Evolutionary conservation across 768 basidiomycete genomes (phyloP), one percentile per base, ranked within the genome.

Genomic region (Gymnopilus junonius): DNA sequence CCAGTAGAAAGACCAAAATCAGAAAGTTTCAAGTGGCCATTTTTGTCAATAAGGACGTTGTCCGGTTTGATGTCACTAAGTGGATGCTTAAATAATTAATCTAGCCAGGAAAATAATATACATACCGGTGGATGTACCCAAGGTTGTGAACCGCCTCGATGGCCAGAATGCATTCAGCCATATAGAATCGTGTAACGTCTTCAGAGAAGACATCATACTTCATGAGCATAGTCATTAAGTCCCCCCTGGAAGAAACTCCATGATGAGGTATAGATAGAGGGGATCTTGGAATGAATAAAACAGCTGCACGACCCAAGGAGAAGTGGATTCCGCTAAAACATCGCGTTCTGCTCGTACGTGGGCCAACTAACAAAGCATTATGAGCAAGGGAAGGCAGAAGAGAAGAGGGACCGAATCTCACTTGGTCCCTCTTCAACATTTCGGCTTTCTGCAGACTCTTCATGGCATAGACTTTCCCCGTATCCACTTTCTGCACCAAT

Each of bases 161-260:
- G 20, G 97, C 97, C 27, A 99, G 84, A 64, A 98, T 94, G 74
- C 95, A 97, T 76, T 99, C 97, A 25, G 97, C 97, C 88, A 99
- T 97, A 77, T 99, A 99, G 79, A 99, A 98, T 62, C 97, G 90
- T 31, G 95, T 96, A 37, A 99, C 97, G 73, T 99, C 97, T 76
- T 99, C 97, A 7, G 94, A 94, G 80, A 99, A 99, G 8, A 97
- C 92, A 75, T 98, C 97, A 77, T 99, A 99, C 77, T 98, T 99
- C 91, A 99, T 99, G 69, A 99, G 82, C 97, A 99, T 99, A 12
- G 97, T 98, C 97, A 99, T 99, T 65, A 99, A 82, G 75, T 99
- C 97, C n/a, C 97, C 46, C 97, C 97, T 37, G 87, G 87, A 45
- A 88, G 82, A 68, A 86, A 86, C 66, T 85, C 85, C 97, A 99